Evolutionary conservation across 2,329 filamentous ascomycete genomes (phyloP).

Genomic region (Calonectria hawksworthii): DNA sequence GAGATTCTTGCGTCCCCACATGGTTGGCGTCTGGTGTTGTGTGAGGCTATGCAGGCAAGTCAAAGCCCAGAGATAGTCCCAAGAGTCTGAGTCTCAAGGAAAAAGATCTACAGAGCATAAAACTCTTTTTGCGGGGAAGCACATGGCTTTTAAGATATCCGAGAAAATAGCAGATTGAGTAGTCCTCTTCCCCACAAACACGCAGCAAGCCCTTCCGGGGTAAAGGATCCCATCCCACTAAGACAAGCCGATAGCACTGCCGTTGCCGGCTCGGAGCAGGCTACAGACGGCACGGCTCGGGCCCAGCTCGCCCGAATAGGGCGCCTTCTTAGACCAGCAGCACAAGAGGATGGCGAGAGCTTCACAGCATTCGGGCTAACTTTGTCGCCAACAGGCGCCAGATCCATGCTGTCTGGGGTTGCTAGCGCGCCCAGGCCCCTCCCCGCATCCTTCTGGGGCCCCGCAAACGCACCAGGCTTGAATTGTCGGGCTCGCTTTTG

Average conservation of each 20-base stretch:
- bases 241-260: neutral
- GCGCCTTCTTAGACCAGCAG: neutral
- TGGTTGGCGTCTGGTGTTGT: neutral
- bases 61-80: neutral
- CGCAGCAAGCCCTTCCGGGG: neutral
- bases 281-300: neutral
- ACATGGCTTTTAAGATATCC: neutral
- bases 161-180: neutral
- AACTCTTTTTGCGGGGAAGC: neutral
- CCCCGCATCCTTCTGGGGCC: conserved; percentile 8
- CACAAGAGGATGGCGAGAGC: neutral
- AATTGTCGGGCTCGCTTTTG: neutral
- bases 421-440: neutral
- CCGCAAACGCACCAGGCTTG: neutral
- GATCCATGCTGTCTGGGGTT: neutral
- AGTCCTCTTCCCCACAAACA: neutral
- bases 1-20: conserved; percentile 6
- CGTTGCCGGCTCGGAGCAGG: neutral
- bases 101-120: neutral
- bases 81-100: neutral
- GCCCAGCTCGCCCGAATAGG: neutral
- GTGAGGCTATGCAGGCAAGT: too few relatives aligned
- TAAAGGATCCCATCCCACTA: neutral
- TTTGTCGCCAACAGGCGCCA: neutral
- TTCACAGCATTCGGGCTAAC: neutral